Percentiles rank a stretch among this genome's conserved stretches.
Evolutionary conservation across 768 basidiomycete species (phyloP).

Genomic region (Lactarius psammicola): DNA sequence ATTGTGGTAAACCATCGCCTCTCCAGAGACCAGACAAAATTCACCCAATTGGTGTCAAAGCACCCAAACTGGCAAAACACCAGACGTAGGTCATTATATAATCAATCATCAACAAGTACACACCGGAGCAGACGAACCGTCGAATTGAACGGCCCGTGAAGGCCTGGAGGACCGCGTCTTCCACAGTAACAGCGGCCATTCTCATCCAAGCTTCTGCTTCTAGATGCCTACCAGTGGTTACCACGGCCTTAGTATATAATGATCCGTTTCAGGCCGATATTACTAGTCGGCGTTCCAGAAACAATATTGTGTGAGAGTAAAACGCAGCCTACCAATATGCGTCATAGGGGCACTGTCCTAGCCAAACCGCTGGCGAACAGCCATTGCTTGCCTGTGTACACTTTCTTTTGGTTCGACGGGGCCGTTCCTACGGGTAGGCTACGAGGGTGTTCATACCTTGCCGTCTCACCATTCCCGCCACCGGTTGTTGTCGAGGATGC

Average conservation of each 20-base stretch:
- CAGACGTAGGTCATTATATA: neutral
- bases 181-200: too few relatives aligned
- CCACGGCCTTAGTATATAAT: too few relatives aligned
- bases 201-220: too few relatives aligned
- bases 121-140: too few relatives aligned
- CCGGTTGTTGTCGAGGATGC: neutral
- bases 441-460: neutral
- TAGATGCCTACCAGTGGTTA: too few relatives aligned
- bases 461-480: neutral
- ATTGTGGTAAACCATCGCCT: constrained; percentile 75
- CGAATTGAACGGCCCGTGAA: too few relatives aligned
- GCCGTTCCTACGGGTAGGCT: neutral
- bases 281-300: too few relatives aligned
- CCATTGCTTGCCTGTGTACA: neutral
- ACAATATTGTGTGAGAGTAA: too few relatives aligned
- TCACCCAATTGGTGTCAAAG: neutral
- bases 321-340: too few relatives aligned
- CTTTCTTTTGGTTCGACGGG: neutral
- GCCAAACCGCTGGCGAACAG: too few relatives aligned
- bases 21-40: neutral
- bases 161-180: too few relatives aligned
- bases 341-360: neutral
- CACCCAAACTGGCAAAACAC: neutral
- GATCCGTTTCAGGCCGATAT: too few relatives aligned
- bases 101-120: neutral